phyloP scores from a whole-genome alignment of 2,329 filamentous ascomycete species.

The Exophiala sp. region DNA sequence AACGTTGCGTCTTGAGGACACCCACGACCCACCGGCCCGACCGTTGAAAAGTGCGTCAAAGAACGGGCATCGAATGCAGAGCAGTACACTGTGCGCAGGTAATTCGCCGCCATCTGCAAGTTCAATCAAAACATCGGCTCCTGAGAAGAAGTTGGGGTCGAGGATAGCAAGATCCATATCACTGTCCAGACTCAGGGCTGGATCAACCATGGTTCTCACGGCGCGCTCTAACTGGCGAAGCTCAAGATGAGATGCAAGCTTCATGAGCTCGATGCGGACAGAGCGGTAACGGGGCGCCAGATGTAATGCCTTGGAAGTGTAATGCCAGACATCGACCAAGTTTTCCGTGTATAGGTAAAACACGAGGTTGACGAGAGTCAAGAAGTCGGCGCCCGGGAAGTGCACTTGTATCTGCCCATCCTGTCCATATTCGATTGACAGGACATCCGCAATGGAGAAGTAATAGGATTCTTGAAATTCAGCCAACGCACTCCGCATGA shows the following conservation, averaged over 20 bases:
- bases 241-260: conserved; percentile 64
- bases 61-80: conserved; percentile 84
- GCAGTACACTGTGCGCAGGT: conserved; percentile 66
- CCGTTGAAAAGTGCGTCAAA: conserved; percentile 86
- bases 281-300: conserved; percentile 70
- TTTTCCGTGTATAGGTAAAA: conserved; percentile 76
- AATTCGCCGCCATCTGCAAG: conserved; percentile 65
- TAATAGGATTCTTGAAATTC: conserved; percentile 51
- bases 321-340: conserved; percentile 80
- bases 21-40: conserved; percentile 78
- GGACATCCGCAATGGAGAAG: conserved; percentile 54
- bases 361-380: conserved; percentile 72
- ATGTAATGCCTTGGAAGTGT: conserved; percentile 58
- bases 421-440: conserved; percentile 51
- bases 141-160: conserved; percentile 66
- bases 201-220: conserved; percentile 65
- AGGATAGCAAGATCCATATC: conserved; percentile 67
- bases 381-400: conserved; percentile 66
- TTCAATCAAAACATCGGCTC: conserved; percentile 73
- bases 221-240: conserved; percentile 68
- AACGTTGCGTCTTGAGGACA: conserved; percentile 60
- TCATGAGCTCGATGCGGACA: conserved; percentile 81
- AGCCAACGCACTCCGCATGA: conserved; percentile 58
- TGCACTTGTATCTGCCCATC: conserved; percentile 54
- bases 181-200: conserved; percentile 56